Evolutionary conservation across 2,329 filamentous ascomycete species (phyloP).

Genomic region (Cordyceps pruinosa): DNA sequence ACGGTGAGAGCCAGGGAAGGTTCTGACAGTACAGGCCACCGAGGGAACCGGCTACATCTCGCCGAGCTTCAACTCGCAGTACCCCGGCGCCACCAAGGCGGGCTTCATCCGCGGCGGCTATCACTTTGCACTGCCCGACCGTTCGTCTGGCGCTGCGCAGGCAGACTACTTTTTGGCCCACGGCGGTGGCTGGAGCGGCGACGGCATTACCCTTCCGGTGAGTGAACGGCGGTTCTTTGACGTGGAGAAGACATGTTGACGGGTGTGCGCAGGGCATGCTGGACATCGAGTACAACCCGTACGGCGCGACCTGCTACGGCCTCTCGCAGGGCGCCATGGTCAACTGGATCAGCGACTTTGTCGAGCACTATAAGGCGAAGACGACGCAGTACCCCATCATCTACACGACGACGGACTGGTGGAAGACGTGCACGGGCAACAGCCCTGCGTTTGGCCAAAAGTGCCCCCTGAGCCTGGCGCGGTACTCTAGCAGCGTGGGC

Average conservation of each 20-base stretch:
- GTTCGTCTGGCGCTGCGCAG: constrained; percentile 38
- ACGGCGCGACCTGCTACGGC: constrained; percentile 37
- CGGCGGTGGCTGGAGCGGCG: constrained; percentile 47
- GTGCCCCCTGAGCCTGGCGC: constrained; percentile 42
- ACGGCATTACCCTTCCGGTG: constrained; percentile 45
- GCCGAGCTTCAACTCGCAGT: constrained; percentile 41
- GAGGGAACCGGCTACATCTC: constrained; percentile 43
- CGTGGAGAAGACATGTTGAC: not conserved
- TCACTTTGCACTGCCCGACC: constrained; percentile 45
- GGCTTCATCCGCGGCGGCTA: constrained; percentile 49
- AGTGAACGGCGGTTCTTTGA: not conserved
- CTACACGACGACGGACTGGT: constrained; percentile 48
- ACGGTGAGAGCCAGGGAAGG: not conserved
- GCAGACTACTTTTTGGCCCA: constrained; percentile 45
- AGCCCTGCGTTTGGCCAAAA: constrained; percentile 37
- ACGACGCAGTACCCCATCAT: constrained; percentile 45
- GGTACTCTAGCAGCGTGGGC: constrained; percentile 35
- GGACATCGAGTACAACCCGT: constrained; percentile 41
- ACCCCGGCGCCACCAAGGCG: constrained; percentile 41
- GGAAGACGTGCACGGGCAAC: constrained; percentile 45
- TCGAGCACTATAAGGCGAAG: constrained; percentile 39
- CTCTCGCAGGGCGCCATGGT: constrained; percentile 40
- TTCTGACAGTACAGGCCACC: constrained; percentile 34
- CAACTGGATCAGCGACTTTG: constrained; percentile 46
- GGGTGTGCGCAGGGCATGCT: constrained; percentile 43